These are phyloP conservation scores for Neofusicoccum sp. DNA, from an alignment of 2,329 filamentous ascomycete genomes.

Conservation along the genomic window DNA sequence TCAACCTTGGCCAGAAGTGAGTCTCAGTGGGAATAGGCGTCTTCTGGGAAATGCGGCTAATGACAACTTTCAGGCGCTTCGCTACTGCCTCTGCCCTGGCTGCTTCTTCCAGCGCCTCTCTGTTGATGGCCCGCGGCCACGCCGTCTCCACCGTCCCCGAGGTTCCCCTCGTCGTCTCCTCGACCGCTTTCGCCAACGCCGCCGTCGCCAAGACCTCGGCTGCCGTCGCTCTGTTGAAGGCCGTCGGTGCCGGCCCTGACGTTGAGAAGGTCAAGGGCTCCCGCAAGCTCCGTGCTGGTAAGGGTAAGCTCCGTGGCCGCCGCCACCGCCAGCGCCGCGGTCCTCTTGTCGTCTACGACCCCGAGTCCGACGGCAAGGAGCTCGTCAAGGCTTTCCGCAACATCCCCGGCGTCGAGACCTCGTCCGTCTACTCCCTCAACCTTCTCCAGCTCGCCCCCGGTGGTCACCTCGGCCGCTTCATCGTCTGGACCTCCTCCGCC, in stretches of 20 bases:
- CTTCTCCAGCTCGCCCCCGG: conserved; percentile 98
- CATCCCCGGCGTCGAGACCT: conserved; percentile 97
- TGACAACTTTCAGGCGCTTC: conserved; percentile 68
- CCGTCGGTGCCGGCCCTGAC: conserved; percentile 85
- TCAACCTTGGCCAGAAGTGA: conserved; percentile 97
- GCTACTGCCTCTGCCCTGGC: conserved; percentile 96
- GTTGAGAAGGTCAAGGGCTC: conserved; percentile 94
- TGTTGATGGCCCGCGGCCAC: conserved; percentile 96
- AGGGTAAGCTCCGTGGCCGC: conserved; percentile 97
- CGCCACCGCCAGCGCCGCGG: conserved; percentile 97
- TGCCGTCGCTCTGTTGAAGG: conserved; percentile 83
- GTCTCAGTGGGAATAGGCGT: conserved; percentile 31
- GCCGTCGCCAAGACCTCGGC: conserved; percentile 84
- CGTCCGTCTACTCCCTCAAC: conserved; percentile 89
- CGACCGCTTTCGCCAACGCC: conserved; percentile 76
- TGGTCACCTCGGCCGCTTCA: conserved; percentile 97
- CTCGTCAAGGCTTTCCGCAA: conserved; percentile 96
- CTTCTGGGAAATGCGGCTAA: conserved; percentile 21
- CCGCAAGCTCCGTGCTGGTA: conserved; percentile 95
- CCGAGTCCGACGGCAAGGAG: conserved; percentile 91
- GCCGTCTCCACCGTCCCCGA: conserved; percentile 87
- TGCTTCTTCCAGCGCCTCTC: conserved; percentile 90
- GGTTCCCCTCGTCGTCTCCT: conserved; percentile 95
- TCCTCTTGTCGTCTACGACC: conserved; percentile 96
- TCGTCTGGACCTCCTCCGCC: conserved; percentile 96